phyloP scores from a whole-genome alignment of 371 early-diverging fungal genomes.

The Mortierella sp. region DNA sequence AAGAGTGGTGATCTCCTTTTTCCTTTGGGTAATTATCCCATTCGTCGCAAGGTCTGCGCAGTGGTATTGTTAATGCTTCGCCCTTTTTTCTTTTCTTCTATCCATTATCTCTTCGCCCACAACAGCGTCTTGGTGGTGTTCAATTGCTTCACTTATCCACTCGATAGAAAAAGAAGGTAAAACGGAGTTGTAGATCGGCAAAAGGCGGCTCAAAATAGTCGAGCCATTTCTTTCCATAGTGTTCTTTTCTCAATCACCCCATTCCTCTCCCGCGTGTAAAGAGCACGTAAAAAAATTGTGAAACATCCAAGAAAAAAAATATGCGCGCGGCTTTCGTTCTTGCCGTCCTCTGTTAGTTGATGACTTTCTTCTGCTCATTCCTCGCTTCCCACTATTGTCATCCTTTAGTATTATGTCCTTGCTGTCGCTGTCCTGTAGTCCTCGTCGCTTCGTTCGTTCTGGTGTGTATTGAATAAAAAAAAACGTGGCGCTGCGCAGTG shows the following conservation, averaged over 20 bases:
- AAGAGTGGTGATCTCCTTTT: neutral
- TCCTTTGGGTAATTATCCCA: neutral
- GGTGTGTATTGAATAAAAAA: neutral
- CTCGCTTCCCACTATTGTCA: neutral
- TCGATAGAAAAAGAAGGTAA: neutral
- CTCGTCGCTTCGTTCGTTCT: neutral
- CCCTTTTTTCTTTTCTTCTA: neutral
- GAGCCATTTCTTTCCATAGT: neutral
- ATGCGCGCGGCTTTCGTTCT: neutral
- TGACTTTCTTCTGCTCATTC: neutral
- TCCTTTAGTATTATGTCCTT: no score
- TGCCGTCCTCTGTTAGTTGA: neutral
- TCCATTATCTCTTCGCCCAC: neutral
- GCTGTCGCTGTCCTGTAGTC: neutral
- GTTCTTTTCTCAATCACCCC: neutral
- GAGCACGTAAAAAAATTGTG: neutral
- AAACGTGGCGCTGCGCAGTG: constrained; percentile 14
- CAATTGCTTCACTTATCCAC: neutral
- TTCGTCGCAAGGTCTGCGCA: neutral
- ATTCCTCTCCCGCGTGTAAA: neutral
- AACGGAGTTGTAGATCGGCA: neutral
- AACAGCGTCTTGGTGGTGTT: neutral
- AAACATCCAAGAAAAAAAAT: neutral
- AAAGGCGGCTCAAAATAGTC: neutral
- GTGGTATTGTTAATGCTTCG: neutral